Conservation (phyloP, 2,329 filamentous ascomycete species). For the Tolypocladium guangdongense region DNA sequence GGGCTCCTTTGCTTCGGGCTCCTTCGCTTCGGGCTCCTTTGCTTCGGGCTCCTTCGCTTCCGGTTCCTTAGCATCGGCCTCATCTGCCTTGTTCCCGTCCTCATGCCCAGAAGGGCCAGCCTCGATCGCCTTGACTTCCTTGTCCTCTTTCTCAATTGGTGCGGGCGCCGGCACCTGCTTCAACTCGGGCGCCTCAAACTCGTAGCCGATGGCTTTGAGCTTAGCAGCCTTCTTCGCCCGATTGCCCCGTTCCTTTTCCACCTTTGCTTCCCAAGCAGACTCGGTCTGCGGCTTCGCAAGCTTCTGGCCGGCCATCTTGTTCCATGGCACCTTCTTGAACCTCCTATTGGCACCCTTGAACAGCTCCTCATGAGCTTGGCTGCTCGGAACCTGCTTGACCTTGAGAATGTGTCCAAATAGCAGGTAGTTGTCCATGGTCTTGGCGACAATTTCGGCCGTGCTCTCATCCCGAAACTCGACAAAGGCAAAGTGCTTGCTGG, state of each 20-base stretch:
- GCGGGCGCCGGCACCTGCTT: slow-evolving; percentile 42
- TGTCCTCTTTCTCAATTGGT: slow-evolving; percentile 23
- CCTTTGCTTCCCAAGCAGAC: slow-evolving; percentile 67
- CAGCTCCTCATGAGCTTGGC: slow-evolving; percentile 67
- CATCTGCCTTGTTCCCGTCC: slow-evolving; percentile 8
- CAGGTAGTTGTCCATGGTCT: slow-evolving; percentile 97
- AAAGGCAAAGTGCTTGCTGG: slow-evolving; percentile 89
- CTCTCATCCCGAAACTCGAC: slow-evolving; percentile 75
- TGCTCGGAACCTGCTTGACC: slow-evolving; percentile 66
- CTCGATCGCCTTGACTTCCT: slow-evolving; percentile 24
- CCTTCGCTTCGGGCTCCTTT: slow-evolving; percentile 9
- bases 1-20: slow-evolving; percentile 7
- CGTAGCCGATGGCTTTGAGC: slow-evolving; percentile 72
- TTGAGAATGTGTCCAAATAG: slow-evolving; percentile 91
- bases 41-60: slow-evolving; percentile 8
- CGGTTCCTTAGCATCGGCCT: slow-evolving; percentile 10
- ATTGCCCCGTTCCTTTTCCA: slow-evolving; percentile 61
- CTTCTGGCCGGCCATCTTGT: slow-evolving; percentile 68
- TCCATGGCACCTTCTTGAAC: slow-evolving; percentile 82
- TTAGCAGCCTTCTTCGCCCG: slow-evolving; percentile 59
- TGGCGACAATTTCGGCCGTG: slow-evolving; percentile 78
- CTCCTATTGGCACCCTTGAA: slow-evolving; percentile 87
- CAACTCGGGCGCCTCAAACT: slow-evolving; percentile 63
- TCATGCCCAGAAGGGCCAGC: slow-evolving; percentile 14
- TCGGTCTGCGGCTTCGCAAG: slow-evolving; percentile 64